phyloP scores from a whole-genome alignment of 345 rosid species.

The Combretum micranthum region DNA sequence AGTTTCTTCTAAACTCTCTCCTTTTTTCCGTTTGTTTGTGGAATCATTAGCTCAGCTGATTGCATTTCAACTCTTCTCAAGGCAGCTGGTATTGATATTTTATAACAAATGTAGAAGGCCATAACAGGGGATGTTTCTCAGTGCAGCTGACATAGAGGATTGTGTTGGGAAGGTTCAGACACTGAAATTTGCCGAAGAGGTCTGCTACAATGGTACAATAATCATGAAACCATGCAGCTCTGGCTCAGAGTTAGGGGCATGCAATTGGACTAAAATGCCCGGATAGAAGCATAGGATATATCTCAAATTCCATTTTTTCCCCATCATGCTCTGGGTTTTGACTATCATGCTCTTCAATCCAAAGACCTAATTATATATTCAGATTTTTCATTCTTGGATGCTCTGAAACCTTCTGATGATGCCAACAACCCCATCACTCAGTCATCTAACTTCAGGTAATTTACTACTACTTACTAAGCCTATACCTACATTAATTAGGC shows the following conservation, averaged over 20 bases:
- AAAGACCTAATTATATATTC: constrained; percentile 55
- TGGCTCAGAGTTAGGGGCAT: constrained; percentile 82
- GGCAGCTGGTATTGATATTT: not conserved
- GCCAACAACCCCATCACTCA: constrained; percentile 11
- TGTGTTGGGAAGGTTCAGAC: constrained; percentile 57
- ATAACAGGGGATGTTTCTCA: constrained; percentile 27
- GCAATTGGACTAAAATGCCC: constrained; percentile 76
- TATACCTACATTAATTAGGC: no score
- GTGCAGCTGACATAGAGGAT: constrained; percentile 60
- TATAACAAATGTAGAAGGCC: not conserved
- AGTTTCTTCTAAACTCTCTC: not conserved
- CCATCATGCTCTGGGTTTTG: constrained; percentile 50
- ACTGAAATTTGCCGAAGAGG: constrained; percentile 66
- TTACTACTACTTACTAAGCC: no score
- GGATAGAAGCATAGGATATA: constrained; percentile 36
- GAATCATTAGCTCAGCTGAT: not conserved
- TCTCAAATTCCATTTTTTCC: constrained; percentile 58
- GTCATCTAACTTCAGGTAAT: constrained; percentile 34
- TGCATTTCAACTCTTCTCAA: not conserved
- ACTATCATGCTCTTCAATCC: constrained; percentile 43
- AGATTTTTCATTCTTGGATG: constrained; percentile 36
- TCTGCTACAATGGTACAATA: constrained; percentile 68
- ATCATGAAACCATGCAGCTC: constrained; percentile 69
- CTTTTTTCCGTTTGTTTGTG: not conserved
- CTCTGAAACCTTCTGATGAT: constrained; percentile 25